Base-by-base conservation (phyloP, 495 filamentous ascomycete genomes). In the Aspergillus conjunctus region DNA sequence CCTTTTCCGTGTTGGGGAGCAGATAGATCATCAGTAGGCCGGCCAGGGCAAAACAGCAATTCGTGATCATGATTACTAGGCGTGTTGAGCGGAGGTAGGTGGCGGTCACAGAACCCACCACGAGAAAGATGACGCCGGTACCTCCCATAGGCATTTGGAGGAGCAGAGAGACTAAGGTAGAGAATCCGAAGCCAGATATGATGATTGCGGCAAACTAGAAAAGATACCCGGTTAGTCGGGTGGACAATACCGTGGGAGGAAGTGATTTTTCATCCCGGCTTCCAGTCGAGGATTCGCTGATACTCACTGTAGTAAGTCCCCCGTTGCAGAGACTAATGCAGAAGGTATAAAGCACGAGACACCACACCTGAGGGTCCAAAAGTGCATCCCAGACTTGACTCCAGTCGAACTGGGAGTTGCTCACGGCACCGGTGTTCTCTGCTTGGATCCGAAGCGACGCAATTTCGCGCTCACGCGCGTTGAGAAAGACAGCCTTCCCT, bases 401-500 rank as follows among this genome's bases (percentile, higher is more conserved):
- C n/a, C n/a, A n/a, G 21, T 71, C 70, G 48, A 77, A 77, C 48
- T 85, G 83, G 4, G 70, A 66, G 56, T 64, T 75, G 31, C 81
- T 77, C 63, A 82, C 85, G 18, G 68, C 66, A 60, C 80, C 81
- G 54, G 80, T 85, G 39, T 80, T 76, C 0, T 81, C 73, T 33
- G 83, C 83, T 20, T 77, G 78, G 56, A 83, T 75, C 31, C 82
- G 75, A 59, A 83, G 76, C 20, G 84, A 73, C 2, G 75, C 77
- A 57, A 82, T 70, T 45, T 79, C 64, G 9, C 74, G 72, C 33
- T 82, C 77, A 1, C 74, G 61, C 5, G 74, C 63, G 7, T 61
- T 70, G 21, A 80, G 68, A 48, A 76, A 77, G n/a, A 64, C 65
- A 18, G 81, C 76, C 17, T 64, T 76, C 26, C 75, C 60, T 1